Evolutionary conservation across 768 basidiomycete species (phyloP).

Genomic region (Tricholomella constricta): DNA sequence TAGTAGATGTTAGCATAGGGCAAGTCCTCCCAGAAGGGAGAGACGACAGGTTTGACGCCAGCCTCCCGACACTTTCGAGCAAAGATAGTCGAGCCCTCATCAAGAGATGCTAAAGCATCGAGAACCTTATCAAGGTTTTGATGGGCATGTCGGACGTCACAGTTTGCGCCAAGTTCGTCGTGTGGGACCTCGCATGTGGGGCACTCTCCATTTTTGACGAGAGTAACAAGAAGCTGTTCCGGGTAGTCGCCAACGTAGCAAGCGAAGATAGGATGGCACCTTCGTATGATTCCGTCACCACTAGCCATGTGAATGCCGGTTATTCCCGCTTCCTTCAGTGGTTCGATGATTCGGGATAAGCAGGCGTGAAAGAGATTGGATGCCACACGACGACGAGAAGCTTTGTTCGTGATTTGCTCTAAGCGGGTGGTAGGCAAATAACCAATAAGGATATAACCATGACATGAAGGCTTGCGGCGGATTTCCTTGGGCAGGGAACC

Average conservation of each 20-base stretch:
- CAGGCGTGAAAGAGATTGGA: constrained; percentile 41
- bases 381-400: constrained; percentile 23
- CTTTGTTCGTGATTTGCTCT: constrained; percentile 29
- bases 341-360: constrained; percentile 28
- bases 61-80: constrained; percentile 16
- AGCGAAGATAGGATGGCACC: constrained; percentile 41
- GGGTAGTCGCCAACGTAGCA: constrained; percentile 43
- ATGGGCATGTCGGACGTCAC: neutral
- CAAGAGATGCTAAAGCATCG: constrained; percentile 27
- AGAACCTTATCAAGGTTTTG: constrained; percentile 18
- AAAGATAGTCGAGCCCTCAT: constrained; percentile 17
- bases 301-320: constrained; percentile 27
- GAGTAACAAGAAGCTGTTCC: constrained; percentile 42
- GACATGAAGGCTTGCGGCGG: constrained; percentile 37
- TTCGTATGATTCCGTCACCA: constrained; percentile 35
- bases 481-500: constrained; percentile 45
- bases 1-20: constrained; percentile 27
- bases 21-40: constrained; percentile 29
- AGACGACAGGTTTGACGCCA: constrained; percentile 26
- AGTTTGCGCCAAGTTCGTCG: constrained; percentile 21
- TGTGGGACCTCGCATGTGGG: constrained; percentile 23
- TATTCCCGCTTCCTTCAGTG: constrained; percentile 26
- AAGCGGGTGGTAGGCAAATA: constrained; percentile 43
- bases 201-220: constrained; percentile 28
- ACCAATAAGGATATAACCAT: constrained; percentile 37